A percentile compares a stretch with the other conserved stretches of the same genome.
phyloP scores from a whole-genome alignment of 2,329 filamentous ascomycete species.

The Hymenoscyphus fraxineus region DNA sequence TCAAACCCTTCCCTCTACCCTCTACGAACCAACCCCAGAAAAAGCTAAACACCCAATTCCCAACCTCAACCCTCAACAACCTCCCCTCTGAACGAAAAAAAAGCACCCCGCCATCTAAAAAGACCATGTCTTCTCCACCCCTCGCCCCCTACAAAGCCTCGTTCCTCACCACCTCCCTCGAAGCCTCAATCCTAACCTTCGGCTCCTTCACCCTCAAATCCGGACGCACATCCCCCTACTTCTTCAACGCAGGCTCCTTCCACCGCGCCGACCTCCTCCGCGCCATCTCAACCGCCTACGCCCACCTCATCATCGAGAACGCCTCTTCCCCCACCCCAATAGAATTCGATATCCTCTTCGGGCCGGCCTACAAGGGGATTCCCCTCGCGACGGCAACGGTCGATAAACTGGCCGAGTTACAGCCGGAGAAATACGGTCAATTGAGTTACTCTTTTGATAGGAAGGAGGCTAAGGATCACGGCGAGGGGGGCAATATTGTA shows the following conservation, averaged over 20 bases:
- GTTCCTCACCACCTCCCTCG: conserved; percentile 67
- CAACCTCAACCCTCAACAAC: background rate
- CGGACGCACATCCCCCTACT: conserved; percentile 86
- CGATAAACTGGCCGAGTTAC: conserved; percentile 69
- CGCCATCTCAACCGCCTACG: conserved; percentile 78
- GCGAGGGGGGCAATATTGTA: conserved; percentile 90
- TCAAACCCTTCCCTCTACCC: background rate
- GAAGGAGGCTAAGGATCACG: conserved; percentile 94
- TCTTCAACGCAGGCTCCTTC: conserved; percentile 94
- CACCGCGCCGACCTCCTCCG: conserved; percentile 74
- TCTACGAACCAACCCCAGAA: background rate
- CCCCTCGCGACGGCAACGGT: conserved; percentile 77
- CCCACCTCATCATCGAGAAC: conserved; percentile 54
- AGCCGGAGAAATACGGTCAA: conserved; percentile 60
- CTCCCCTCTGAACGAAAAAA: background rate
- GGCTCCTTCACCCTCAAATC: conserved; percentile 89
- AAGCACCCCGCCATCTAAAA: background rate
- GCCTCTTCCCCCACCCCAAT: conserved; percentile 40
- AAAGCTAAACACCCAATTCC: background rate
- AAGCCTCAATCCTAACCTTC: conserved; percentile 70
- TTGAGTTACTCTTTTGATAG: conserved; percentile 89
- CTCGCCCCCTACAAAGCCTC: conserved; percentile 65
- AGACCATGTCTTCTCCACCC: conserved; percentile 19
- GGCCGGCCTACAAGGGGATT: conserved; percentile 95
- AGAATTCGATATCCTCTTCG: conserved; percentile 83